Conservation (phyloP, 1,139 yeast species). For the Cylindricascospora bacillispora region DNA sequence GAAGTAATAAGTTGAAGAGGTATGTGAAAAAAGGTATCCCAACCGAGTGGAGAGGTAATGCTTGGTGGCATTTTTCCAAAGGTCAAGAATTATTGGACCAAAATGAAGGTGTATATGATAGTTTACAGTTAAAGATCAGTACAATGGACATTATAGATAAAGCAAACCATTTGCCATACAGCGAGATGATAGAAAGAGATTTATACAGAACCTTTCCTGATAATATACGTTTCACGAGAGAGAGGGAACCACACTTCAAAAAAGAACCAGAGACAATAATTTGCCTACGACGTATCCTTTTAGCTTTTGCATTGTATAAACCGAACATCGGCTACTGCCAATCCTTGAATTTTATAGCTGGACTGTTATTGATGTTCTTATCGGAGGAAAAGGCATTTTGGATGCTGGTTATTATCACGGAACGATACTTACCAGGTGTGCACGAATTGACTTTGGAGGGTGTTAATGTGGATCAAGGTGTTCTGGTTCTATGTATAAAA, state of each 20-base stretch:
- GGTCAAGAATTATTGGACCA: constrained; percentile 65
- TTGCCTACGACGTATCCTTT: constrained; percentile 66
- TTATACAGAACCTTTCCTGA: constrained; percentile 91
- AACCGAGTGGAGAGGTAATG: constrained; percentile 92
- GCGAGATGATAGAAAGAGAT: constrained; percentile 89
- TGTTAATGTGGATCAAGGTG: constrained; percentile 92
- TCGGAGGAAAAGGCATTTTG: constrained; percentile 85
- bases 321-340: constrained; percentile 95
- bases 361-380: constrained; percentile 67
- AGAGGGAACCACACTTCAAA: constrained; percentile 5
- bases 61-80: constrained; percentile 90
- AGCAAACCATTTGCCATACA: constrained; percentile 23
- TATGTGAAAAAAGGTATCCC: constrained; percentile 86
- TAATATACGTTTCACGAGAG: constrained; percentile 46
- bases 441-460: constrained; percentile 88
- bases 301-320: constrained; percentile 73
- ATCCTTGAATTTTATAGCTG: constrained; percentile 83
- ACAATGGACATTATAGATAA: not conserved
- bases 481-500: constrained; percentile 70
- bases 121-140: constrained; percentile 1
- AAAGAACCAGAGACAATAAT: constrained; percentile 53
- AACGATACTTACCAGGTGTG: constrained; percentile 76
- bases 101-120: constrained; percentile 60
- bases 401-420: constrained; percentile 89
- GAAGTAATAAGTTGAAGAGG: constrained; percentile 67